These are phyloP conservation scores for Aspergillus sp. DNA, from an alignment of 2,329 filamentous ascomycete genomes.

Conservation along the genomic window DNA sequence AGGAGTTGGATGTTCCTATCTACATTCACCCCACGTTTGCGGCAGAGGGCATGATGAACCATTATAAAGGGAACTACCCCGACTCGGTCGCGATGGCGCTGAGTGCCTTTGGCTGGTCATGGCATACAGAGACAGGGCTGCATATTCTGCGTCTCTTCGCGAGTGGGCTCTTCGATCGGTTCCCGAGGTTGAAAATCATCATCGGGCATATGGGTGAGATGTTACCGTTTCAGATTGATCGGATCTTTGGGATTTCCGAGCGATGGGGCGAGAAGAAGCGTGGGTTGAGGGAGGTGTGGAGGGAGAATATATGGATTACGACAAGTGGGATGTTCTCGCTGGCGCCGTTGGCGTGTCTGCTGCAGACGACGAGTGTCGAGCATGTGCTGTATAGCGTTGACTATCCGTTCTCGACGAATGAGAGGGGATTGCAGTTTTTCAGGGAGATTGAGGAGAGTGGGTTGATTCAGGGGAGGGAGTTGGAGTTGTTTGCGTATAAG, in stretches of 20 bases:
- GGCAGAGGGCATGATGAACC: too few species aligned
- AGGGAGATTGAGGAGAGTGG: conserved; percentile 46
- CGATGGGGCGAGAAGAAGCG: not conserved
- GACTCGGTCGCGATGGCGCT: conserved; percentile 11
- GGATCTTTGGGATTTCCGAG: conserved; percentile 13
- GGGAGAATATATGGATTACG: conserved; percentile 39
- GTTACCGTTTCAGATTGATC: conserved; percentile 52
- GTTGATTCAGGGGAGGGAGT: conserved; percentile 45
- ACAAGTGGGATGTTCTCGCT: conserved; percentile 39
- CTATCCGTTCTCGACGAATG: conserved; percentile 49
- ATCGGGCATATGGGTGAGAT: conserved; percentile 51
- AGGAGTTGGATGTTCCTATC: too few species aligned
- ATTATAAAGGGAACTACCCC: conserved; percentile 31
- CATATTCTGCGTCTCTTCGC: conserved; percentile 44
- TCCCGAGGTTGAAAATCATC: conserved; percentile 51
- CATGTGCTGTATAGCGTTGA: conserved; percentile 39
- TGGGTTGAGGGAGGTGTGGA: conserved; percentile 47
- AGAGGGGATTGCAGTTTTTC: conserved; percentile 46
- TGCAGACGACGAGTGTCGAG: conserved; percentile 32
- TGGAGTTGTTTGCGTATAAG: conserved; percentile 45
- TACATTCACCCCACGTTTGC: too few species aligned
- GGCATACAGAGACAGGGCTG: conserved; percentile 33
- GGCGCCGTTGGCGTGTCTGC: conserved; percentile 31
- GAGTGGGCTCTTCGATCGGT: conserved; percentile 52
- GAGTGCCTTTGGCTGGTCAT: conserved; percentile 26